A percentile compares a stretch with the other conserved stretches of the same genome.
Conservation (phyloP, 1,284 basidiomycete species). For the Puccinia novopanici region DNA sequence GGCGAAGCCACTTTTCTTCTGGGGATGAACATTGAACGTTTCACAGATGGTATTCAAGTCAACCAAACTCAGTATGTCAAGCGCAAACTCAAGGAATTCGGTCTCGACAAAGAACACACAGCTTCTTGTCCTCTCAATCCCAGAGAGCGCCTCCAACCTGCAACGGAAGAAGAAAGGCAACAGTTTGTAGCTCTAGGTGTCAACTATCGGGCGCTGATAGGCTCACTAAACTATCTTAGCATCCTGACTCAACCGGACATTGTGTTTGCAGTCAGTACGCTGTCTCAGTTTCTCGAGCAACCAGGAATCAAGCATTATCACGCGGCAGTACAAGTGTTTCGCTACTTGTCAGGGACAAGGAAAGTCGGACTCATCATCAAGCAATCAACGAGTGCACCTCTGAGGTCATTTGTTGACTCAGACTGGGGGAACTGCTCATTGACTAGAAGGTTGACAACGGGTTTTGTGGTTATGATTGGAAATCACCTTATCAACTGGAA, state of each 20-base stretch:
- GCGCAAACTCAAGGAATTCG: too few relatives aligned
- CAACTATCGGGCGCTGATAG: neutral
- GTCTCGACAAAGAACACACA: too few relatives aligned
- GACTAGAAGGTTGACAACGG: slow-evolving; percentile 42
- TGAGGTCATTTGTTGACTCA: slow-evolving; percentile 8
- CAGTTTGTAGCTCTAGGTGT: neutral
- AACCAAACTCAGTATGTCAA: too few relatives aligned
- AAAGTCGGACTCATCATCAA: neutral
- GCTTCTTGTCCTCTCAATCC: too few relatives aligned
- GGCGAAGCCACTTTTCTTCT: neutral
- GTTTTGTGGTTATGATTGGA: slow-evolving; percentile 23
- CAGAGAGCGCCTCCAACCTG: too few relatives aligned
- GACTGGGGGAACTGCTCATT: neutral
- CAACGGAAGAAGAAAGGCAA: neutral
- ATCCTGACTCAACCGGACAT: neutral
- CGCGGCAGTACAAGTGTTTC: neutral
- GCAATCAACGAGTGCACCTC: neutral
- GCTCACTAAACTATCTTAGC: slow-evolving; percentile 12
- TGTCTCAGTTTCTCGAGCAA: slow-evolving; percentile 1
- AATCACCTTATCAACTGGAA: slow-evolving; percentile 26
- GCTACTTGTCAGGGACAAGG: slow-evolving; percentile 4
- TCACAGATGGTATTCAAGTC: neutral
- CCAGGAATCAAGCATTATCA: slow-evolving; percentile 1
- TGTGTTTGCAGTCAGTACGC: neutral
- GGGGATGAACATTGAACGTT: neutral